Evolutionary conservation across 1,139 yeast genomes (phyloP).

Genomic region (Diutina catenulata): DNA sequence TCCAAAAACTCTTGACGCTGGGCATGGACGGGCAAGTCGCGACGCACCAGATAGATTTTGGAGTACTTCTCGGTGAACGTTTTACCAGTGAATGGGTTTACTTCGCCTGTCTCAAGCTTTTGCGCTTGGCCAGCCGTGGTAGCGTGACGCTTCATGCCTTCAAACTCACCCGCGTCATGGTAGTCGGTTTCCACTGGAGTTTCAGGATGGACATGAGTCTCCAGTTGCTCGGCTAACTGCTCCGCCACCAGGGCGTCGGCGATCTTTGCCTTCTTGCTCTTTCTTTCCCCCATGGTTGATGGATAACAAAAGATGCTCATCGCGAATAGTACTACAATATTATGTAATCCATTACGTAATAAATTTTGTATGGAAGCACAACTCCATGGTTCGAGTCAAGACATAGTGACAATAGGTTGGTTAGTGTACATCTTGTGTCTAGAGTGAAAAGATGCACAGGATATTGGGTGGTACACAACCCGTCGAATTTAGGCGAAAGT

Average conservation of each 20-base stretch:
- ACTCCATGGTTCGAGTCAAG: no score
- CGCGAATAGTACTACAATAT: no score
- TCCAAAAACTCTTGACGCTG: conserved; percentile 82
- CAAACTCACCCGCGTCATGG: conserved; percentile 47
- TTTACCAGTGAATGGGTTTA: conserved; percentile 72
- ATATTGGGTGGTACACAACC: no score
- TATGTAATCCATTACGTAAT: background rate
- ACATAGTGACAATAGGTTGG: no score
- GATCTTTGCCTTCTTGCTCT: conserved; percentile 24
- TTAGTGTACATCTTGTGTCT: no score
- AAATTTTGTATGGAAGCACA: no score
- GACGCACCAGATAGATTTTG: conserved; percentile 64
- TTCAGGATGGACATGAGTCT: conserved; percentile 22
- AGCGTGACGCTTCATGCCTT: conserved; percentile 42
- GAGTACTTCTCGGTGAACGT: conserved; percentile 53
- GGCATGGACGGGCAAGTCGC: conserved; percentile 87
- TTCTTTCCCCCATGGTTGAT: conserved; percentile 3
- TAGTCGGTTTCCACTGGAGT: conserved; percentile 11
- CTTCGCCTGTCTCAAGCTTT: conserved; percentile 46
- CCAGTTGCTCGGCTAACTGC: conserved; percentile 36
- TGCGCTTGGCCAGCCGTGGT: conserved; percentile 70
- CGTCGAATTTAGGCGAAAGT: no score
- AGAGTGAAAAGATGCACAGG: no score
- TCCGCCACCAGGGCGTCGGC: conserved; percentile 38
- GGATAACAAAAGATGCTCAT: conserved; percentile 2